These are phyloP conservation scores for Draba incana DNA, from an alignment of 345 rosid genomes.

Conservation along the genomic window DNA sequence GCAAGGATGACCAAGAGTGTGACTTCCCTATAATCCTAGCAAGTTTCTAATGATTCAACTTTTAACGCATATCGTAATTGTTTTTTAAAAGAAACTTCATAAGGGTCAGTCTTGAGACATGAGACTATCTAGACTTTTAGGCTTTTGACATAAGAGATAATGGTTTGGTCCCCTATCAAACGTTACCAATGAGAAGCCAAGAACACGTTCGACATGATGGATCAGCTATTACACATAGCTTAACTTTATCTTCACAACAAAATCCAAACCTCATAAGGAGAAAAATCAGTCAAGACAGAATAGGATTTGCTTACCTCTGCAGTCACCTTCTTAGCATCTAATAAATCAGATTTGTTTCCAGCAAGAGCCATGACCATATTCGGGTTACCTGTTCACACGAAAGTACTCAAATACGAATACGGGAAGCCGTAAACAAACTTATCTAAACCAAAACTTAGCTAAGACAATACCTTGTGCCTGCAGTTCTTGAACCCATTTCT, in stretches of 20 bases:
- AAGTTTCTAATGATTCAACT: not conserved
- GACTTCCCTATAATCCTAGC: not conserved
- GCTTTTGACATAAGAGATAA: constrained; percentile 21
- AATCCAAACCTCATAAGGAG: constrained; percentile 1
- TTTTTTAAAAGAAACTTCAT: not conserved
- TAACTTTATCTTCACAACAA: constrained; percentile 3
- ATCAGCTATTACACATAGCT: constrained; percentile 21
- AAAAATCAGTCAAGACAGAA: constrained; percentile 16
- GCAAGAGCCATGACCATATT: constrained; percentile 95
- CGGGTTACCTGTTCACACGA: constrained; percentile 64
- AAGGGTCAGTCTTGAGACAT: not conserved
- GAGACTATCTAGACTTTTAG: not conserved
- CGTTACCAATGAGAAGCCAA: not conserved
- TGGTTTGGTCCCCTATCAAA: constrained; percentile 11
- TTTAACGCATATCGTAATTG: not conserved
- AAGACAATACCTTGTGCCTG: constrained; percentile 78
- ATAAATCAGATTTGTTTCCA: constrained; percentile 89
- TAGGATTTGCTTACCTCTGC: constrained; percentile 62
- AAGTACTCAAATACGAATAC: not conserved
- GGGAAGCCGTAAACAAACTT: not conserved
- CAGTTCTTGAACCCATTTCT: constrained; percentile 98
- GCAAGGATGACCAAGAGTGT: constrained; percentile 27
- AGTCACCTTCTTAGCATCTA: constrained; percentile 75
- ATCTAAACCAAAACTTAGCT: constrained; percentile 10
- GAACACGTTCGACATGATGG: constrained; percentile 14